These are phyloP conservation scores for Gyrodon lividus DNA, from an alignment of 768 basidiomycete species.

Conservation along the genomic window DNA sequence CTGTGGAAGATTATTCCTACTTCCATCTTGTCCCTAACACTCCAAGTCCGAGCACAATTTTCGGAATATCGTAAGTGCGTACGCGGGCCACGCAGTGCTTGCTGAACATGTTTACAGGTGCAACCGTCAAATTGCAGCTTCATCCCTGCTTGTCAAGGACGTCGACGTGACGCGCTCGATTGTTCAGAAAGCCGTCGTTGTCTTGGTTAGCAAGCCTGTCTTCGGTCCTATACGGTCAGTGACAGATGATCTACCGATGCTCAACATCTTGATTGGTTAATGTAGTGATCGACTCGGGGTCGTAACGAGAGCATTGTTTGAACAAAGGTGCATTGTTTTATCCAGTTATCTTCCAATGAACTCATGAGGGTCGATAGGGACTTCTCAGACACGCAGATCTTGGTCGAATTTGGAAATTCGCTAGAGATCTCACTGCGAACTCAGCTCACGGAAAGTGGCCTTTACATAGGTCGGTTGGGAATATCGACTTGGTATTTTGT, in stretches of 20 bases:
- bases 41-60: constrained; percentile 75
- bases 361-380: constrained; percentile 47
- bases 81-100: not conserved
- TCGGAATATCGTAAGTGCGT: constrained; percentile 81
- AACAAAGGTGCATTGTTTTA: constrained; percentile 56
- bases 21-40: constrained; percentile 85
- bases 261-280: constrained; percentile 4
- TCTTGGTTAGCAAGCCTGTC: constrained; percentile 85
- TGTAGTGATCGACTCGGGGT: constrained; percentile 88
- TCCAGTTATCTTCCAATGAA: not conserved
- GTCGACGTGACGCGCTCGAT: constrained; percentile 91
- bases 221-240: constrained; percentile 89
- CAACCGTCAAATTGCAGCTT: constrained; percentile 89
- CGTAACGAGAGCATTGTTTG: constrained; percentile 88
- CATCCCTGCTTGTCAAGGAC: constrained; percentile 72
- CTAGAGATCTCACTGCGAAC: constrained; percentile 73
- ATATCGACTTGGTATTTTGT: not conserved
- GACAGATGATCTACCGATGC: not conserved
- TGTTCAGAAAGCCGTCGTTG: constrained; percentile 97
- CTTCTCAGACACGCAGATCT: constrained; percentile 81
- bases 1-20: constrained; percentile 88
- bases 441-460: constrained; percentile 86
- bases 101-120: constrained; percentile 50
- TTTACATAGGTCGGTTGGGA: constrained; percentile 85
- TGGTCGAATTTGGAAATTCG: constrained; percentile 83